phyloP scores from a whole-genome alignment of 2,329 filamentous ascomycete species.

The Aureobasidium sp. region DNA sequence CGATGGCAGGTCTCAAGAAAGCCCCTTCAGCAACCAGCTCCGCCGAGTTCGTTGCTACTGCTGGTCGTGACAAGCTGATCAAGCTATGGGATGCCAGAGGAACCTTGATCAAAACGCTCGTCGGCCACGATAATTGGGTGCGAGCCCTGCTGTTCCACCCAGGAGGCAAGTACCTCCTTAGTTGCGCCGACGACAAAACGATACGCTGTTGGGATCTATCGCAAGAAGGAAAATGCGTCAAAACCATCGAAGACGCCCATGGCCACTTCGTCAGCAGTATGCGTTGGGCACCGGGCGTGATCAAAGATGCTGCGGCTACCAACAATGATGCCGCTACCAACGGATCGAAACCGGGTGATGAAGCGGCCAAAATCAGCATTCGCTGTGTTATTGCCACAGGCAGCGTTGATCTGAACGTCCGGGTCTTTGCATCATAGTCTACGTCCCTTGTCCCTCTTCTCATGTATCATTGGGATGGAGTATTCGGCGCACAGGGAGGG shows the following conservation, averaged over 20 bases:
- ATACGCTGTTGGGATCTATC: constrained; percentile 87
- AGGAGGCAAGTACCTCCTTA: constrained; percentile 81
- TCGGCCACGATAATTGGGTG: constrained; percentile 93
- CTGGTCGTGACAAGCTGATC: constrained; percentile 83
- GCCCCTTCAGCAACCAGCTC: constrained; percentile 63
- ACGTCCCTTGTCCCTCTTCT: neutral
- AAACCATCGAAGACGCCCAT: constrained; percentile 67
- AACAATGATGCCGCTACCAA: constrained; percentile 25
- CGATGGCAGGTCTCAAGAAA: constrained; percentile 74
- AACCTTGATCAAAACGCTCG: constrained; percentile 71
- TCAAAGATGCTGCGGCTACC: constrained; percentile 45
- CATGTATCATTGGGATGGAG: neutral
- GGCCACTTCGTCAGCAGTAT: constrained; percentile 79
- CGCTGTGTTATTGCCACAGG: constrained; percentile 81
- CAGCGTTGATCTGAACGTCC: constrained; percentile 70
- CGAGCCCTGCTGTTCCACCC: constrained; percentile 81
- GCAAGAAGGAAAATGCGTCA: constrained; percentile 85
- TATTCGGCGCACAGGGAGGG: neutral
- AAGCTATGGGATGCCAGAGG: constrained; percentile 81
- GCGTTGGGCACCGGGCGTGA: constrained; percentile 72
- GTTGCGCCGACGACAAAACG: constrained; percentile 81
- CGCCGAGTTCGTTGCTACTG: constrained; percentile 84
- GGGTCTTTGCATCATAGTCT: constrained; percentile 59
- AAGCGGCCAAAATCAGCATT: constrained; percentile 52
- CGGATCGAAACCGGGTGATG: constrained; percentile 27